Evolutionary conservation across 768 basidiomycete genomes (phyloP).

Genomic region (Thelephora aurantiotincta): DNA sequence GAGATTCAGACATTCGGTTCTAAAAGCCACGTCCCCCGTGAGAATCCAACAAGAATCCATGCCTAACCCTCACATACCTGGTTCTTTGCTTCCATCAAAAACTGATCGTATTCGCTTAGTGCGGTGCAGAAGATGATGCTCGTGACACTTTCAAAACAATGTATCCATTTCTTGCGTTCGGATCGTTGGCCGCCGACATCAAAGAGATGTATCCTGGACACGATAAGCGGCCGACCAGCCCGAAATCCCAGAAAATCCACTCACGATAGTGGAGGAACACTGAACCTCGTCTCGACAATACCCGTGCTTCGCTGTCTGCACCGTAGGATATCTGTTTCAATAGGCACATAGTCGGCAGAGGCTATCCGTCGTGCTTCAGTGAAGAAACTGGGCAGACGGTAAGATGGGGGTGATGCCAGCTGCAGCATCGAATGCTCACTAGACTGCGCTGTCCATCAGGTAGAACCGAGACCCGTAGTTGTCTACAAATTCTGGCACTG

Average conservation of each 20-base stretch:
- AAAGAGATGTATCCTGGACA: conserved; percentile 44
- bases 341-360: conserved; percentile 27
- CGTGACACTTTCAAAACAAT: conserved; percentile 51
- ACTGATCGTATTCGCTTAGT: conserved; percentile 65
- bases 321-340: conserved; percentile 32
- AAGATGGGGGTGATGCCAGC: no score
- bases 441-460: conserved; percentile 87
- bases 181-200: conserved; percentile 53
- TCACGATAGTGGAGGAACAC: conserved; percentile 13
- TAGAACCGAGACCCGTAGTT: conserved; percentile 62
- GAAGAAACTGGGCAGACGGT: conserved; percentile 25
- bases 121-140: conserved; percentile 62
- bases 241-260: not conserved
- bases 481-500: conserved; percentile 34
- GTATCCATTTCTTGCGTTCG: conserved; percentile 34
- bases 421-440: conserved; percentile 34
- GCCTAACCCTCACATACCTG: not conserved
- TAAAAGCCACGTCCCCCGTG: not conserved
- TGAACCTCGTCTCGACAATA: conserved; percentile 30
- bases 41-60: conserved; percentile 1
- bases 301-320: conserved; percentile 35
- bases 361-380: conserved; percentile 29
- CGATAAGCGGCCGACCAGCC: not conserved
- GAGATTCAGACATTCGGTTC: conserved; percentile 33
- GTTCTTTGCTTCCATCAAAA: conserved; percentile 38